Evolutionary conservation across 352 stramenopile species (phyloP).

Genomic region (Pythium scleroteichum): DNA sequence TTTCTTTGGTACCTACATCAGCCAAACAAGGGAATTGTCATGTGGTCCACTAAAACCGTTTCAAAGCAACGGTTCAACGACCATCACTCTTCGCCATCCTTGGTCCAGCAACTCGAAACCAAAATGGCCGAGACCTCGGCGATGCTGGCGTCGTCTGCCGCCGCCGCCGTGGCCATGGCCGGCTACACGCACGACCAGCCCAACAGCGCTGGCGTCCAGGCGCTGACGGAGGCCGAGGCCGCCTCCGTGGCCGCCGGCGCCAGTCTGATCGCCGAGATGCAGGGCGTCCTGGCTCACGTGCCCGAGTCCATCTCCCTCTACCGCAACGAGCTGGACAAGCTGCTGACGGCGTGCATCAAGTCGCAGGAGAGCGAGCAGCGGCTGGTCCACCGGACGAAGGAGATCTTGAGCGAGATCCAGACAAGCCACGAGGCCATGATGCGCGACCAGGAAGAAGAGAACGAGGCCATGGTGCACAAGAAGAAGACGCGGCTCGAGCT

Average conservation of each 20-base stretch:
- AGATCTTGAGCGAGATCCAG: slow-evolving; percentile 76
- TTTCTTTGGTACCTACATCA: not conserved
- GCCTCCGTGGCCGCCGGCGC: slow-evolving; percentile 15
- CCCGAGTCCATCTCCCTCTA: slow-evolving; percentile 74
- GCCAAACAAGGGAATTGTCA: not conserved
- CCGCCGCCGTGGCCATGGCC: not conserved
- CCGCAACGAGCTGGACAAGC: slow-evolving; percentile 78
- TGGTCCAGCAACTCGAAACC: too few species aligned
- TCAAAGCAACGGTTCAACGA: slow-evolving; percentile 14
- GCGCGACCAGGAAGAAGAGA: slow-evolving; percentile 80
- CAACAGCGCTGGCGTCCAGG: not conserved
- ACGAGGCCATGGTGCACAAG: slow-evolving; percentile 63
- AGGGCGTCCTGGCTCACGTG: slow-evolving; percentile 62
- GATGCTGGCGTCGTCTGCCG: slow-evolving; percentile 2
- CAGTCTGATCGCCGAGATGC: slow-evolving; percentile 64
- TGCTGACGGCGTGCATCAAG: slow-evolving; percentile 71
- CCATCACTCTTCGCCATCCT: too few species aligned
- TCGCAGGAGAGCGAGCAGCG: slow-evolving; percentile 83
- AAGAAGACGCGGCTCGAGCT: slow-evolving; percentile 73
- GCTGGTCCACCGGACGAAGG: slow-evolving; percentile 62
- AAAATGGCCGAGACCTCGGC: slow-evolving; percentile 14
- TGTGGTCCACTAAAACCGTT: slow-evolving; percentile 18
- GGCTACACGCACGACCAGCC: not conserved
- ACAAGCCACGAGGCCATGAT: slow-evolving; percentile 73
- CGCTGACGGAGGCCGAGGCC: slow-evolving; percentile 23